Evolutionary conservation across 495 filamentous ascomycete genomes (phyloP).

Genomic region (Aspergillus coremiiformis): DNA sequence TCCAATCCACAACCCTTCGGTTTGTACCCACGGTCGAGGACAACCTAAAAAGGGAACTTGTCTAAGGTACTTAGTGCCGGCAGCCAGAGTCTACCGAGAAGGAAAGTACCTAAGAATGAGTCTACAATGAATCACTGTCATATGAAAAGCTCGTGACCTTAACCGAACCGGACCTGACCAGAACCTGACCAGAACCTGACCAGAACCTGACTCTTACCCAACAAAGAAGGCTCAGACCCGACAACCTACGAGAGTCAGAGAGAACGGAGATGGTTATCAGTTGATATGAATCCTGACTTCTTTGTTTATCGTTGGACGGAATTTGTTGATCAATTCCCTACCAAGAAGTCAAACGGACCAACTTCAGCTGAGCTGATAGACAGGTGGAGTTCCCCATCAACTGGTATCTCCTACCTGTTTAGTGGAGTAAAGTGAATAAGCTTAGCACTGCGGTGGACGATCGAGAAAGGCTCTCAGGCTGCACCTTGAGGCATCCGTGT

Average conservation of each 20-base stretch:
- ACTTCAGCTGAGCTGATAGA: constrained; percentile 1
- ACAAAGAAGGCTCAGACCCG: too few species aligned
- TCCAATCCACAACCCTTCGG: constrained; percentile 6
- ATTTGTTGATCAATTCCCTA: too few species aligned
- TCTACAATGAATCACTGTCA: neutral
- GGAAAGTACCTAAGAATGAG: neutral
- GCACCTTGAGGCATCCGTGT: constrained; percentile 3
- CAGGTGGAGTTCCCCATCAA: constrained; percentile 10
- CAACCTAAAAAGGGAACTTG: neutral
- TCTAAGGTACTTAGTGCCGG: neutral
- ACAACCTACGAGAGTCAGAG: too few species aligned
- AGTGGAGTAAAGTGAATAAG: constrained; percentile 15
- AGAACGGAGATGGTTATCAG: too few species aligned
- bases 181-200: too few species aligned
- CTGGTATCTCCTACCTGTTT: constrained; percentile 10
- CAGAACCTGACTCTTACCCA: too few species aligned
- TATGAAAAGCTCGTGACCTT: neutral
- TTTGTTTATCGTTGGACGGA: too few species aligned
- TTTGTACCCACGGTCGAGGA: constrained; percentile 7
- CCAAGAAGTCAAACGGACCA: too few species aligned
- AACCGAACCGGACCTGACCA: too few species aligned
- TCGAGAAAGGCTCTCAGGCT: too few species aligned
- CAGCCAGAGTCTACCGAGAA: neutral
- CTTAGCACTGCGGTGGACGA: constrained; percentile 14
- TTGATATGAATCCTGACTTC: too few species aligned